Evolutionary conservation across 148 eudicot species (phyloP), one percentile per base, ranked within the genome.

Genomic region (Fallopia convolvulus): DNA sequence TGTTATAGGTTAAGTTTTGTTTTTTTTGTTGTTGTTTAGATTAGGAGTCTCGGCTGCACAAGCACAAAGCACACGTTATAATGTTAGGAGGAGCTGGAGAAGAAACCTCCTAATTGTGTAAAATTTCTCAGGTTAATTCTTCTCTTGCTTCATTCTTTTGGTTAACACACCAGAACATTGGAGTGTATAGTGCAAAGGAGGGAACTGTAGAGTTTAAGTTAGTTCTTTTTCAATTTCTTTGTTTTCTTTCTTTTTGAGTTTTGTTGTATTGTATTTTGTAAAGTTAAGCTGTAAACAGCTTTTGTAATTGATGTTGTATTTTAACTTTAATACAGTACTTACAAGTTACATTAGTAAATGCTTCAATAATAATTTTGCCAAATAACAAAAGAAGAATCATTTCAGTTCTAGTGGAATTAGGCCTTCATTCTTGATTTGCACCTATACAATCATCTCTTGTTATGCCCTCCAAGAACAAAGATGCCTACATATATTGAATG

Each of bases 101-200:
- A 61, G 70, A 9, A 61, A 30, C 70, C 30, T 10, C 70, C 39
- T 30, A 61, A 61, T 2, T 61, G 68, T 61, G 70, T 26, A 26
- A 61, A 30, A 4, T n/a, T 56, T 56, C 26, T 8, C 10, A 56
- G 63, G 63, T 56, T 21, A 58, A 2, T 6, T 44, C 70, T 61
- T 61, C 70, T 61, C 70, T 61, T 61, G 70, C 61, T 61, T 26
- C 36, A 66, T 66, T 66, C 44, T 66, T 66, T 33, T 66, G 70
- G 72, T 66, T 66, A 15, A 15, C 5, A 33, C 72, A 66, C 20
- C 72, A 26, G 15, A 23, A 61, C 39, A 30, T 61, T 14, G 42
- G 42, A 33, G 44, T 66, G 72, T 66, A 66, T 66, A 66, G 72
- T 66, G 42, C 72, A 66, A 66, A 32, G 41, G 44, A 66, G 72